Percentiles rank a stretch among this genome's conserved stretches.
Evolutionary conservation across 441 rosid genomes (phyloP).

Genomic region (Flueggea neowawraea): DNA sequence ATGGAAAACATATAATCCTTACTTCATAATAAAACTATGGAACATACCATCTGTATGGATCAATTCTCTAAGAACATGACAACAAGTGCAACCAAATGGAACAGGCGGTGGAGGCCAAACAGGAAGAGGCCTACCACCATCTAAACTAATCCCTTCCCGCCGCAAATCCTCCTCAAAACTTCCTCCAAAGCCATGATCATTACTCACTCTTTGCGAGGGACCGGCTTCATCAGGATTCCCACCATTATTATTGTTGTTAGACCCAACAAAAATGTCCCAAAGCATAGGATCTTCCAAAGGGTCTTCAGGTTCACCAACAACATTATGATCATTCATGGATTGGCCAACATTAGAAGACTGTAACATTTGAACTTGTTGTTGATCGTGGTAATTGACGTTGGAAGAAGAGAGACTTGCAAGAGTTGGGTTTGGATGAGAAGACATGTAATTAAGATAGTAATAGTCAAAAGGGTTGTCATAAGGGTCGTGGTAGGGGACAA

Average conservation of each 20-base stretch:
- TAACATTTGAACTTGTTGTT: too few species aligned
- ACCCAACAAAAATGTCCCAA: constrained; percentile 7
- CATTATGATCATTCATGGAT: background rate
- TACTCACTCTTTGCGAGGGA: constrained; percentile 4
- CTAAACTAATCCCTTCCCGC: background rate
- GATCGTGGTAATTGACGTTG: background rate
- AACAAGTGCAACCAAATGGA: constrained; percentile 43
- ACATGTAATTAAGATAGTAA: constrained; percentile 22
- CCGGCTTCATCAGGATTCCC: background rate
- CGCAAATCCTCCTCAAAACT: constrained; percentile 5
- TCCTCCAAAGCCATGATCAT: background rate
- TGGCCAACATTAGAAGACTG: constrained; percentile 1
- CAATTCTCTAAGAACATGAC: constrained; percentile 56
- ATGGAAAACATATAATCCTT: background rate
- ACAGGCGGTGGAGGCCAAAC: constrained; percentile 24
- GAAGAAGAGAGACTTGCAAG: constrained; percentile 18
- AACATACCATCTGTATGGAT: constrained; percentile 49
- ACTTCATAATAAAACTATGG: background rate
- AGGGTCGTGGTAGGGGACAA: constrained; percentile 32
- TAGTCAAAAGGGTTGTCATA: constrained; percentile 19
- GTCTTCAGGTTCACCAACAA: background rate
- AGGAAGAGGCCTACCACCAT: constrained; percentile 14
- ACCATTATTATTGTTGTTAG: background rate
- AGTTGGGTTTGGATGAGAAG: constrained; percentile 7
- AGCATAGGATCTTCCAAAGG: constrained; percentile 12